Conservation (phyloP, 2,329 filamentous ascomycete genomes). For the Parastagonospora nodorum region DNA sequence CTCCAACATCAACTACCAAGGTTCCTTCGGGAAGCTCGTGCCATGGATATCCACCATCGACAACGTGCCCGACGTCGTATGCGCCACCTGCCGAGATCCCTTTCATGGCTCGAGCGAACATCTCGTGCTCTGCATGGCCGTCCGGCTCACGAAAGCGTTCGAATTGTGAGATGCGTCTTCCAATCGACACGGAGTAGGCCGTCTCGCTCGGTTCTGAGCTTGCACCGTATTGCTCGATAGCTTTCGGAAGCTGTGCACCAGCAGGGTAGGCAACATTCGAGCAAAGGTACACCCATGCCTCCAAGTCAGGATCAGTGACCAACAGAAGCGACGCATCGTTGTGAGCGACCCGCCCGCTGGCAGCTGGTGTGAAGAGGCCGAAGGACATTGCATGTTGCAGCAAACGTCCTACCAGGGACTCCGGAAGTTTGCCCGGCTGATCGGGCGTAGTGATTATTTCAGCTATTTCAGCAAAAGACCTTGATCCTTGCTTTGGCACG, state of each 20-base stretch:
- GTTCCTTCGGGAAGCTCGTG: conserved; percentile 1
- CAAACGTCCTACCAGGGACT: neutral
- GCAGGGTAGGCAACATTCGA: conserved; percentile 2
- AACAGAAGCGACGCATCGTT: conserved; percentile 1
- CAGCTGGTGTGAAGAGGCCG: neutral
- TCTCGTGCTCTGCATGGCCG: conserved; percentile 1
- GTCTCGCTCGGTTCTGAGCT: conserved; percentile 1
- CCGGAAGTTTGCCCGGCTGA: neutral
- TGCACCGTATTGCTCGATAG: conserved; percentile 1
- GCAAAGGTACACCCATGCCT: conserved; percentile 3
- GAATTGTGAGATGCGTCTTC: conserved; percentile 1
- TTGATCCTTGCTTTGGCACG: neutral
- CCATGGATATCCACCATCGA: conserved; percentile 1
- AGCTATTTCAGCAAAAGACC: neutral
- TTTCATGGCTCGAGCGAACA: conserved; percentile 5
- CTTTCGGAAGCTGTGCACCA: conserved; percentile 2
- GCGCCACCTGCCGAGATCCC: conserved; percentile 1
- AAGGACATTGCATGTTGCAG: conserved; percentile 3
- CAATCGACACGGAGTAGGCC: conserved; percentile 1
- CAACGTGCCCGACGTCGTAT: neutral
- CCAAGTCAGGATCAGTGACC: conserved; percentile 1
- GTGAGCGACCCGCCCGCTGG: neutral
- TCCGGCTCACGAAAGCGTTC: conserved; percentile 1
- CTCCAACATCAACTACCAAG: conserved; percentile 8
- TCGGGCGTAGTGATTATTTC: neutral